Evolutionary conservation across 768 basidiomycete species (phyloP).

Genomic region (Candolleomyces eurysporus): DNA sequence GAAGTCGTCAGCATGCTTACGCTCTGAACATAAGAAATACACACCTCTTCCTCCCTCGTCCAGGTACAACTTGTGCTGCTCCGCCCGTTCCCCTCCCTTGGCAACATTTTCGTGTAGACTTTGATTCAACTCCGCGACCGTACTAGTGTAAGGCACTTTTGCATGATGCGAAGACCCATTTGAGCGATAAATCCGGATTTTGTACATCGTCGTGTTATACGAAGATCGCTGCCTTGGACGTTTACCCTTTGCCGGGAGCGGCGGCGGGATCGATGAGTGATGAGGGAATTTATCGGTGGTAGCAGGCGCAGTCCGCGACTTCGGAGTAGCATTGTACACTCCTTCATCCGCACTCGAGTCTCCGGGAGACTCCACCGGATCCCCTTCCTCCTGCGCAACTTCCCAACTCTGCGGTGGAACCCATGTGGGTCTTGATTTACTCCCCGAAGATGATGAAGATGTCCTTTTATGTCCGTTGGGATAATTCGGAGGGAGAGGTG

Average conservation of each 20-base stretch:
- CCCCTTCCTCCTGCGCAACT: neutral
- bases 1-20: too few relatives aligned
- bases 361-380: neutral
- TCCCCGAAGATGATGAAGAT: neutral
- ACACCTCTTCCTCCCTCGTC: conserved; percentile 74
- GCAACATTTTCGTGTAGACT: conserved; percentile 60
- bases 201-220: conserved; percentile 30
- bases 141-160: conserved; percentile 58
- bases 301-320: too few relatives aligned
- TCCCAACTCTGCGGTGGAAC: conserved; percentile 5
- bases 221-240: conserved; percentile 3
- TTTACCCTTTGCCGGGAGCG: neutral
- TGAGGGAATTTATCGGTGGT: too few relatives aligned
- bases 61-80: conserved; percentile 65
- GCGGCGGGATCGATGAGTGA: too few relatives aligned
- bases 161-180: conserved; percentile 74
- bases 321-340: neutral
- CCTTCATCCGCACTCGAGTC: neutral
- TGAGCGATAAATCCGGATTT: conserved; percentile 75
- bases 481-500: conserved; percentile 3
- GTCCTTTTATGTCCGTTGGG: neutral
- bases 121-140: conserved; percentile 64
- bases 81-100: conserved; percentile 46
- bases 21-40: conserved; percentile 17
- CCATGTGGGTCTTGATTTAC: neutral